These are phyloP conservation scores for Diophrys appendiculata DNA, from an alignment of 73 alveolate genomes.

Conservation along the genomic window DNA sequence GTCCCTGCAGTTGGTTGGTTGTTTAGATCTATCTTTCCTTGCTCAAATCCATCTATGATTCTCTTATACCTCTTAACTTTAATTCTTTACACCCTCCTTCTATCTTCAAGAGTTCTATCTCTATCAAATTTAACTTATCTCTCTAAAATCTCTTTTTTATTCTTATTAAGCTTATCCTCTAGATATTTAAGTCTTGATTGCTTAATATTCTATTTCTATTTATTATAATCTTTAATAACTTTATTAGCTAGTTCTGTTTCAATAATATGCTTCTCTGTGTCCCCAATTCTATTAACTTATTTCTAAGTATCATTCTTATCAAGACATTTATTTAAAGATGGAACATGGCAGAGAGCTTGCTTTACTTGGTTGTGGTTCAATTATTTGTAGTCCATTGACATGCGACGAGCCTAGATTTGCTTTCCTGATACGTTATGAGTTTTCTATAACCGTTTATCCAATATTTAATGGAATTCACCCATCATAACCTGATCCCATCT, in stretches of 20 bases:
- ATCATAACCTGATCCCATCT: not conserved
- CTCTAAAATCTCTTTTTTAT: not conserved
- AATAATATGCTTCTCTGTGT: not conserved
- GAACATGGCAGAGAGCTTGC: not conserved
- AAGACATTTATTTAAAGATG: not conserved
- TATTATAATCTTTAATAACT: not conserved
- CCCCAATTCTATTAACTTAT: not conserved
- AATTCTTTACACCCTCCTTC: not conserved
- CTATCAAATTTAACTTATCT: not conserved
- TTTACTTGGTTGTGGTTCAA: not conserved
- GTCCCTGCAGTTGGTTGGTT: not conserved
- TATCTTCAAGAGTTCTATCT: not conserved
- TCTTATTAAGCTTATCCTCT: no score
- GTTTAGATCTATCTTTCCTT: not conserved
- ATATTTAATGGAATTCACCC: not conserved
- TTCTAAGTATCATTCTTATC: not conserved
- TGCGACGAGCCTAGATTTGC: not conserved
- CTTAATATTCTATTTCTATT: not conserved
- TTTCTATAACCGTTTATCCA: not conserved
- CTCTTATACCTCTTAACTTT: not conserved
- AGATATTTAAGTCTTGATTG: not conserved
- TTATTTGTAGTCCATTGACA: no score
- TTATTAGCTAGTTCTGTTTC: not conserved
- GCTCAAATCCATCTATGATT: not conserved
- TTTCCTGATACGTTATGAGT: not conserved